A percentile compares a stretch with the other conserved stretches of the same genome.
phyloP scores from a whole-genome alignment of 441 rosid species.

The Kokia cookei region DNA sequence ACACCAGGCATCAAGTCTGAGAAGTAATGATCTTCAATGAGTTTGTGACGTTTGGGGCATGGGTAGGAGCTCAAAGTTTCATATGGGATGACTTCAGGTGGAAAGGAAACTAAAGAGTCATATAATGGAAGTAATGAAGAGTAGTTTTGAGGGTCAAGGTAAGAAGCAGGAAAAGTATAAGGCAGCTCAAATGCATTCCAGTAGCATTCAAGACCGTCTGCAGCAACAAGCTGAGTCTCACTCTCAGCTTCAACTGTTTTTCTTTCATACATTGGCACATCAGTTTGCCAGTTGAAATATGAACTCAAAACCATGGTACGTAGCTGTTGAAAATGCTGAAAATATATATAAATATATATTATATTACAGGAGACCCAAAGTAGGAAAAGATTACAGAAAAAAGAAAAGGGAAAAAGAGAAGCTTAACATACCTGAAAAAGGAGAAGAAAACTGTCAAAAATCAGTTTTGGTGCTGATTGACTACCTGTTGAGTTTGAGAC shows the following conservation, averaged over 20 bases:
- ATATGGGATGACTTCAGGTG: not conserved
- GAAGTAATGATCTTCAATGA: not conserved
- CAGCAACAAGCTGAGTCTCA: not conserved
- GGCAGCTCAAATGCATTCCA: not conserved
- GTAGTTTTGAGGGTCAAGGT: not conserved
- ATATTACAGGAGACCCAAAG: not conserved
- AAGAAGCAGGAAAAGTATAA: not conserved
- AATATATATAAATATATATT: too few relatives aligned
- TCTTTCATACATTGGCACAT: not conserved
- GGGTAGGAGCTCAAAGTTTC: not conserved
- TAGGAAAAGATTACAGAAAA: not conserved
- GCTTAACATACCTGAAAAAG: not conserved
- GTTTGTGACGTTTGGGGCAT: slow-evolving; percentile 1
- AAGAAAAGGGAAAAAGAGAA: not conserved
- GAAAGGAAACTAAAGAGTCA: not conserved
- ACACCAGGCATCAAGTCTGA: not conserved
- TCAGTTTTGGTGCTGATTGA: not conserved
- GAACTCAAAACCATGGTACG: slow-evolving; percentile 1
- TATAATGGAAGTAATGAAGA: not conserved
- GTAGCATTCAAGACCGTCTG: not conserved
- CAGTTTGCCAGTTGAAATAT: not conserved
- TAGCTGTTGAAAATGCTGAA: not conserved
- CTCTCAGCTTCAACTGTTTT: not conserved
- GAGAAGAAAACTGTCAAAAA: not conserved
- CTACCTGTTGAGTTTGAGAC: not conserved